These are phyloP conservation scores for Diaporthe sp. DNA, from an alignment of 2,329 filamentous ascomycete species.

Conservation along the genomic window DNA sequence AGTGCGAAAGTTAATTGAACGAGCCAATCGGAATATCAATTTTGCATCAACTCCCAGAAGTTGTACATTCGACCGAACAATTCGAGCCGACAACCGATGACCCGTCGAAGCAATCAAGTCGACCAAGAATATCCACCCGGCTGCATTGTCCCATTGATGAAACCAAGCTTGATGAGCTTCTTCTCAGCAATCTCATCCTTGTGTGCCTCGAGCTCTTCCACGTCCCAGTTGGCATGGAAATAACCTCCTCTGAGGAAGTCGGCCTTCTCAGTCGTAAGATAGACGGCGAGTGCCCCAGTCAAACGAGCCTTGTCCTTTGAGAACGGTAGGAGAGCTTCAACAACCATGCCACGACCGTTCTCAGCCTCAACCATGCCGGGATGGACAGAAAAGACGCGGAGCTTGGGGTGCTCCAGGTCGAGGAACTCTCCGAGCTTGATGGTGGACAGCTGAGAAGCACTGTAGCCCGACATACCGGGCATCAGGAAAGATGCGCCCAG, in stretches of 20 bases:
- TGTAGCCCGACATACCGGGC: constrained; percentile 43
- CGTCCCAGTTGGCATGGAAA: constrained; percentile 52
- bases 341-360: constrained; percentile 40
- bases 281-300: constrained; percentile 48
- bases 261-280: constrained; percentile 46
- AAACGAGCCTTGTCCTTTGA: constrained; percentile 48
- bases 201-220: constrained; percentile 48
- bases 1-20: not conserved
- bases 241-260: constrained; percentile 50
- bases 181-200: constrained; percentile 45
- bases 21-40: not conserved
- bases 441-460: constrained; percentile 41
- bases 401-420: constrained; percentile 43
- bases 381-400: constrained; percentile 43
- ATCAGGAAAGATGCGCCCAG: constrained; percentile 42
- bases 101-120: not conserved
- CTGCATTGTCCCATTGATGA: constrained; percentile 36
- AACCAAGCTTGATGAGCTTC: constrained; percentile 42
- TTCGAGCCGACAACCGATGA: not conserved
- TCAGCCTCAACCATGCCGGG: constrained; percentile 45
- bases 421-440: constrained; percentile 45
- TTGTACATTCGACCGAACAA: not conserved
- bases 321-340: constrained; percentile 43
- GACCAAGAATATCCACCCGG: constrained; percentile 35
- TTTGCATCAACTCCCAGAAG: not conserved